Evolutionary conservation across 208 protist genomes (phyloP), one percentile per base, ranked within the genome.

Genomic region (Crithidia thermophila): DNA sequence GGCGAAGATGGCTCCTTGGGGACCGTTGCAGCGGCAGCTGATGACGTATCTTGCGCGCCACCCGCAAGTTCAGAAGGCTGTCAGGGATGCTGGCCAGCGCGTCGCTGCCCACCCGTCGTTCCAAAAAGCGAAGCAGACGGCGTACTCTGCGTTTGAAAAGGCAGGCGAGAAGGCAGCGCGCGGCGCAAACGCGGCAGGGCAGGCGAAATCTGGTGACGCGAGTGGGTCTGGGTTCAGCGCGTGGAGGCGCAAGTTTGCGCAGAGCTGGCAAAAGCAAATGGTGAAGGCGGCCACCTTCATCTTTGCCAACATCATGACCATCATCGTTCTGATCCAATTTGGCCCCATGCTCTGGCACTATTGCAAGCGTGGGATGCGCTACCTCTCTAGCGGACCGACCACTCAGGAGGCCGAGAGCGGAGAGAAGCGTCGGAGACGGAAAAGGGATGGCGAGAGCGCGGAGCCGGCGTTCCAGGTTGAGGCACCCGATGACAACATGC

Each of bases 261-360:
- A 65, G 8, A 28, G 33, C 21, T 84, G 74, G 75, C 67, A 78
- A 3, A 50, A 69, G 34, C 51, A 77, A 27, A 78, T 71, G 47
- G 40, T 49, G 2, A 28, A 56, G 14, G 40, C 75, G 4, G 28
- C 82, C 28, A 78, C 77, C 27, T 94, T 94, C 60, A 60, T 93
- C 30, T 67, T 72, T 42, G 82, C 82, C 0, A 92, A 94, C 65
- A 77, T 93, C 36, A 78, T 94, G 67, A 70, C 59, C 23, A 73
- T 94, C 47, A 25, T 94, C 25, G 43, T 94, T 9, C 23, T 88
- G n/a, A 50, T 87, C 49, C 79, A 91, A 31, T 67, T 88, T 27
- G 55, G 72, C 4, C 76, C 75, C 14, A 64, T 75, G 59, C 5
- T 87, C 2, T 85, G 72, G 75, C 51, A 73, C 34, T 58, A 46